These are phyloP conservation scores for Samsoniella hepiali DNA, from an alignment of 2,329 filamentous ascomycete genomes.

Conservation along the genomic window DNA sequence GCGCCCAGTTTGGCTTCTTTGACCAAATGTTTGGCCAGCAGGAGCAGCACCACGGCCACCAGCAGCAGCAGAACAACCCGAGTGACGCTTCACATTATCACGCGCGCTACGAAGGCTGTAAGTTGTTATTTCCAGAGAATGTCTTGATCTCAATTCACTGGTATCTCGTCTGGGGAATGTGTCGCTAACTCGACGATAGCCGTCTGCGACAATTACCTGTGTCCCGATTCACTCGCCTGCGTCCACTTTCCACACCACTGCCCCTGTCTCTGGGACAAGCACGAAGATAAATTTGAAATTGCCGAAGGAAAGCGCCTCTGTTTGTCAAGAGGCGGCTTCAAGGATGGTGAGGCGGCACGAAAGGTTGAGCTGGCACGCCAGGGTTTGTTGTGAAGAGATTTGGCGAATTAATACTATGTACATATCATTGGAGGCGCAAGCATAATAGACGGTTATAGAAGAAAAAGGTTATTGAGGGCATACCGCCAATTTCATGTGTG, in stretches of 20 bases:
- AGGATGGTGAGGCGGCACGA: constrained; percentile 64
- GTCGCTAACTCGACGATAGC: constrained; percentile 44
- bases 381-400: constrained; percentile 57
- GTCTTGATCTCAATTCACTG: background rate
- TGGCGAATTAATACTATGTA: background rate
- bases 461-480: background rate
- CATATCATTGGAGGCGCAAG: background rate
- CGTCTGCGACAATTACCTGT: constrained; percentile 90
- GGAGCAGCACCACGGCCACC: constrained; percentile 46
- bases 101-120: constrained; percentile 65
- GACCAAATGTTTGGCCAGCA: constrained; percentile 86
- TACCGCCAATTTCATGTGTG: background rate
- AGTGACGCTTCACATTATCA: constrained; percentile 83
- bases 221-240: constrained; percentile 89
- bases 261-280: constrained; percentile 76
- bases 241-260: constrained; percentile 97
- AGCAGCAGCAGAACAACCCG: constrained; percentile 71
- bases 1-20: constrained; percentile 91
- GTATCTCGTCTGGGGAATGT: background rate
- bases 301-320: constrained; percentile 71
- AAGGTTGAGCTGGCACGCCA: constrained; percentile 80
- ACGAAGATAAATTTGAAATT: constrained; percentile 75
- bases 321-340: constrained; percentile 71
- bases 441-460: constrained; percentile 14
- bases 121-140: constrained; percentile 19